Base-by-base conservation (phyloP, 352 stramenopile species). In the Salisapilia sapeloensis region DNA sequence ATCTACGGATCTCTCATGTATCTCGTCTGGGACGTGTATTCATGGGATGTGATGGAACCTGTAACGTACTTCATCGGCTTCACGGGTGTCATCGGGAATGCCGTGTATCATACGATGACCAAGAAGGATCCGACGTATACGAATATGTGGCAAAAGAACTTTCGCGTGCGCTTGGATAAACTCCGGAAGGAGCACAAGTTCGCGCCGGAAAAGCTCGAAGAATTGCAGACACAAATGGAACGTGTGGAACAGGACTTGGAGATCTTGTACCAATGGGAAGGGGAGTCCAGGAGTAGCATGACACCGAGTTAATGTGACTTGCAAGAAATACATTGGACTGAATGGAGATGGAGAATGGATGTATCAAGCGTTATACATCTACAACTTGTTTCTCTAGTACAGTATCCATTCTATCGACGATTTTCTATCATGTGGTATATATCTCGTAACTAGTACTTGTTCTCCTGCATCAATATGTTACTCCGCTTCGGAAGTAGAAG, bases 51-150 rank as follows among this genome's bases (percentile, higher is more conserved):
- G 32, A 91, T 91, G 75, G 75, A 91, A 45, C 75, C 75, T 14
- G 85, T 91, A 39, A 86, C 75, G 46, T 91, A 91, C 50, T 90
- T 90, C 44, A 82, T 91, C 50, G 69, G 71, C 33, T 90, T 90
- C 42, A 82, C 70, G n/a, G 65, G 65, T 16, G 70, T 90, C 27
- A 36, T 90, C 23, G 63, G 56, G 32, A 76, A 79, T 37, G 77
- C 70, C 28, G 86, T 90, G 42, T 86, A 86, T 44, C 67, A 79
- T 21, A 61, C 51, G 15, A 54, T 83, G 27, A 83, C 66, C 11
- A 83, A 83, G 44, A 74, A 76, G 56, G 71, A 86, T 31, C 54
- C 71, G 16, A 83, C 66, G 23, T 86, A 83, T 44, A 77, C 61
- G 32, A 86, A 86, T 42, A 82, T 86, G 26, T 86, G 64, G 64